Evolutionary conservation across 2,329 filamentous ascomycete species (phyloP).

Genomic region (Rhinocladiella similis): DNA sequence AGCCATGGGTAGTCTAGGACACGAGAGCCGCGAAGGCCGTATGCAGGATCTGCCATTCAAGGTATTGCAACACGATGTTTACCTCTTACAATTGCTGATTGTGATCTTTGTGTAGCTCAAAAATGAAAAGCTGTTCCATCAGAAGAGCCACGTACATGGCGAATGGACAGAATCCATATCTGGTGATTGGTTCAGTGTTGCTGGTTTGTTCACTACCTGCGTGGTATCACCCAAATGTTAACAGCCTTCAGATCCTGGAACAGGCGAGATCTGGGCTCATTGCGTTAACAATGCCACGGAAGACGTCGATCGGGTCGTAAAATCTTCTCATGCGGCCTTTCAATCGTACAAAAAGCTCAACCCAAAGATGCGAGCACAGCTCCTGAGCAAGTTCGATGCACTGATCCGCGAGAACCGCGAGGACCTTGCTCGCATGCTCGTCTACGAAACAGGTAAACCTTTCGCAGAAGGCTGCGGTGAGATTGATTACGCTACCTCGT

Average conservation of each 20-base stretch:
- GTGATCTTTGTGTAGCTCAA: no score
- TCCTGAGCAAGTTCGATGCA: slow-evolving; percentile 63
- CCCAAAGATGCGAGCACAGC: slow-evolving; percentile 60
- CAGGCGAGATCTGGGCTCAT: slow-evolving; percentile 49
- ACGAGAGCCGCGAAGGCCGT: no score
- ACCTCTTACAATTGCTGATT: no score
- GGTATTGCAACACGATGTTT: no score
- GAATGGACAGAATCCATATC: no score
- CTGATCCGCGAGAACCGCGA: slow-evolving; percentile 62
- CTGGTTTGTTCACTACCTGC: no score
- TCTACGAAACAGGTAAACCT: slow-evolving; percentile 89
- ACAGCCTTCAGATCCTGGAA: slow-evolving; percentile 45
- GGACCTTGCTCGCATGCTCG: slow-evolving; percentile 58
- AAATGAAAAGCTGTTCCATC: no score
- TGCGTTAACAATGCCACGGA: slow-evolving; percentile 50
- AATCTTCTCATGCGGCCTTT: slow-evolving; percentile 60
- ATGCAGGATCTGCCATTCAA: no score
- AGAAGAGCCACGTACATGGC: no score
- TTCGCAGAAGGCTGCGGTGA: slow-evolving; percentile 72
- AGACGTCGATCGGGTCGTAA: slow-evolving; percentile 61
- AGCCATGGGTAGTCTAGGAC: no score
- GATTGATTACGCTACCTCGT: slow-evolving; percentile 70
- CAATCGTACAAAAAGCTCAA: slow-evolving; percentile 59
- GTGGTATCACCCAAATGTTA: no score
- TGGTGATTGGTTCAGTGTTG: no score